Base-by-base conservation (phyloP, 2,329 filamentous ascomycete genomes). In the Pestalotiopsis sp. region DNA sequence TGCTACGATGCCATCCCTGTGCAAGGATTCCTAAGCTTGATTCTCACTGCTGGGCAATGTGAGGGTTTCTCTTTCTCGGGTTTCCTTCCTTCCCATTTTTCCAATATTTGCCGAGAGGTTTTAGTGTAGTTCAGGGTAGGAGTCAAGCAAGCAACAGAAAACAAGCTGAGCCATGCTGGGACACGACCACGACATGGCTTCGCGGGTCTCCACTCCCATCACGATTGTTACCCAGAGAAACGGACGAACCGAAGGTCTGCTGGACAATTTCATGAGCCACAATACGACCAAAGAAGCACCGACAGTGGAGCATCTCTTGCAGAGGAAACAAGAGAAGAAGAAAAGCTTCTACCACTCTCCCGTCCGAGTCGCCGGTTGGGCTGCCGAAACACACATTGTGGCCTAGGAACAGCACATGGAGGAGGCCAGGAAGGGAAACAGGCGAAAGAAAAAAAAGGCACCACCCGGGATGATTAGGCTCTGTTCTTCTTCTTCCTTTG, bases 201-300 rank as follows among this genome's bases (percentile, higher is more conserved):
- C 36, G 27, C 20, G 57, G 57, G 23, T 17, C 17, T 5, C 45
- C 45, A 38, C 59, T 36, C 31, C 13, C 13, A 9, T n/a, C 12
- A 36, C 59, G 59, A 61, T 36, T 39, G 31, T 52, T 52, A 52
- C 45, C 25, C 59, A 61, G 36, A 39, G 27, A 13, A 36, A 20
- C 31, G 59, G n/a, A 39, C n/a, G 57, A 36, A 36, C 31, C n/a
- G 27, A 38, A 61, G n/a, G 31, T 36, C 36, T 61, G 59, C 31
- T 36, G n/a, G 45, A 36, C 59, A 61, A 36, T 61, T 61, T 61
- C 59, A 9, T 61, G 59, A 36, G 31, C 25, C 59, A 61, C 59
- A 61, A 61, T 61, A 61, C 59, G 27, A 61, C 59, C 59, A 61
- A 38, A 36, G 59, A 61, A 61, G 59, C 59, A 36, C 59, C 59